Evolutionary conservation across 331 rosid genomes (phyloP).

Genomic region (Dryas integrifolia): DNA sequence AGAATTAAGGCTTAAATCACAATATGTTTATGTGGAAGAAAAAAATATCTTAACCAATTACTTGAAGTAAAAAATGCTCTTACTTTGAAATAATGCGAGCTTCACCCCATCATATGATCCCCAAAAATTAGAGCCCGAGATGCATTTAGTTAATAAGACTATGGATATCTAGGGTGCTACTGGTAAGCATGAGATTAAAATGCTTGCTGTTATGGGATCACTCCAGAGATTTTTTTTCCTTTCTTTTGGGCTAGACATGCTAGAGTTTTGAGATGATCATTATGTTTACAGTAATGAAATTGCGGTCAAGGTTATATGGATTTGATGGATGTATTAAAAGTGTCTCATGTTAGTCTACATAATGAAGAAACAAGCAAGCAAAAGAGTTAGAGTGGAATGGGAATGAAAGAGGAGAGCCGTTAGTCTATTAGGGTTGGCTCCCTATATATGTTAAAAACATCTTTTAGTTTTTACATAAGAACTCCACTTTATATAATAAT

Average conservation of each 20-base stretch:
- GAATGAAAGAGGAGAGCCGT: too few relatives aligned
- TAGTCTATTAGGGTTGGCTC: too few relatives aligned
- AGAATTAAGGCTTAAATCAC: background rate
- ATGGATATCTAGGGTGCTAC: background rate
- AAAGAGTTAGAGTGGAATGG: too few relatives aligned
- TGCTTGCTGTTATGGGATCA: background rate
- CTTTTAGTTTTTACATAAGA: too few relatives aligned
- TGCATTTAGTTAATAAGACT: background rate
- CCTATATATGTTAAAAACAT: too few relatives aligned
- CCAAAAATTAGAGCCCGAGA: background rate
- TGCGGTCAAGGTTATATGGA: background rate
- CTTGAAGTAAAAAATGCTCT: background rate
- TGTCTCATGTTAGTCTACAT: too few relatives aligned
- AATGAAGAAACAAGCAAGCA: too few relatives aligned
- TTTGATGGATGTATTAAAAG: background rate
- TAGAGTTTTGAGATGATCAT: background rate
- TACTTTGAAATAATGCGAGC: background rate
- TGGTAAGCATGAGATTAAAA: background rate
- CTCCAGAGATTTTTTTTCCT: background rate
- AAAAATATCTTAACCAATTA: background rate
- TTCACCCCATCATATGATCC: background rate
- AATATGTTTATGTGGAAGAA: background rate
- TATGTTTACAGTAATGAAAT: background rate
- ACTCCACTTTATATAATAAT: too few relatives aligned
- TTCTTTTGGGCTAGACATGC: background rate